These are phyloP conservation scores for Talaromyces sp. DNA, from an alignment of 2,329 filamentous ascomycete genomes.

Conservation along the genomic window DNA sequence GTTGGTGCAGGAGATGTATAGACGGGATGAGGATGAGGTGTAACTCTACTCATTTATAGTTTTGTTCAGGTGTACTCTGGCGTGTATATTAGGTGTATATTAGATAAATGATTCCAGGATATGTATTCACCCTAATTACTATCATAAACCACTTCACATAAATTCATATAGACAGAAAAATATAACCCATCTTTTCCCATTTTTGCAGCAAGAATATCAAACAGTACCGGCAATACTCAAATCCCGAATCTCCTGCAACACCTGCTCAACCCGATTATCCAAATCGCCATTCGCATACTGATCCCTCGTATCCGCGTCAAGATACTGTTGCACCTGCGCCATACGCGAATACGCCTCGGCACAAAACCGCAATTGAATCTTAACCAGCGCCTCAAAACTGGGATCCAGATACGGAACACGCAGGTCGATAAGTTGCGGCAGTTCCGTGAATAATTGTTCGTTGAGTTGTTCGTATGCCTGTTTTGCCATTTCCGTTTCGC, in stretches of 20 bases:
- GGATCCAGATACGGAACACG: slow-evolving; percentile 96
- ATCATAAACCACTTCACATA: slow-evolving; percentile 9
- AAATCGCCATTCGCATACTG: slow-evolving; percentile 93
- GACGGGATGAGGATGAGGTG: slow-evolving; percentile 43
- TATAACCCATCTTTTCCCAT: background rate
- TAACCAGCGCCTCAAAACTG: slow-evolving; percentile 94
- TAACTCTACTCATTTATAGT: background rate
- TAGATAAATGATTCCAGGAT: slow-evolving; percentile 2
- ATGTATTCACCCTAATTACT: slow-evolving; percentile 4
- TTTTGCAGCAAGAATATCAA: slow-evolving; percentile 29
- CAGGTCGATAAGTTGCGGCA: slow-evolving; percentile 94
- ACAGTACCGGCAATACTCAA: slow-evolving; percentile 84
- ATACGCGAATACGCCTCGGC: slow-evolving; percentile 96
- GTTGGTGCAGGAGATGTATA: slow-evolving; percentile 51
- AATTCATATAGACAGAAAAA: slow-evolving; percentile 10
- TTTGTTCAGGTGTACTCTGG: background rate
- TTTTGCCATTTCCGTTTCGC: slow-evolving; percentile 93
- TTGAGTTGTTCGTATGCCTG: slow-evolving; percentile 94
- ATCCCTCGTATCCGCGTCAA: slow-evolving; percentile 92
- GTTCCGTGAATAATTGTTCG: slow-evolving; percentile 87
- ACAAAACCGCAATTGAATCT: slow-evolving; percentile 96
- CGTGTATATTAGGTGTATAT: slow-evolving; percentile 12
- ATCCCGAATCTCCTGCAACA: slow-evolving; percentile 94
- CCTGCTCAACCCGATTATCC: slow-evolving; percentile 89
- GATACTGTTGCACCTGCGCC: slow-evolving; percentile 98